Evolutionary conservation across 768 basidiomycete genomes (phyloP).

Genomic region (Chalciporus piperatus): DNA sequence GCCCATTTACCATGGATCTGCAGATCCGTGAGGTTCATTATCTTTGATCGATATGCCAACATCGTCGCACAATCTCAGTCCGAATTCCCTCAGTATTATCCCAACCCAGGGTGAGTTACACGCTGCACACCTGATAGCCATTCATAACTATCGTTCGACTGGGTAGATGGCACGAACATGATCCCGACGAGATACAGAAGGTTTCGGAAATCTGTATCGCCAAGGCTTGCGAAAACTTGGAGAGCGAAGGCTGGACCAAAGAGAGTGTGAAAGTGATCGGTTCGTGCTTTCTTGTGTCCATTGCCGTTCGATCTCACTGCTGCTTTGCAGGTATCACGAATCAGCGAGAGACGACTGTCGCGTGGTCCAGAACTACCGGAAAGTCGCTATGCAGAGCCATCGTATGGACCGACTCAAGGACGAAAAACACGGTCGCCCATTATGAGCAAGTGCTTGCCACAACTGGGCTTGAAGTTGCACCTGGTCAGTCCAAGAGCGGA

Average conservation of each 20-base stretch:
- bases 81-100: constrained; percentile 94
- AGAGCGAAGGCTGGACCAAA: constrained; percentile 71
- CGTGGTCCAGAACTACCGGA: constrained; percentile 89
- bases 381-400: constrained; percentile 86
- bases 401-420: constrained; percentile 97
- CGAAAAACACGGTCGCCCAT: constrained; percentile 79
- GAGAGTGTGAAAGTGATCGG: constrained; percentile 90
- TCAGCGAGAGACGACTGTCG: constrained; percentile 93
- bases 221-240: constrained; percentile 66
- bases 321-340: constrained; percentile 78
- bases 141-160: neutral
- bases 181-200: constrained; percentile 76
- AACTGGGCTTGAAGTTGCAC: constrained; percentile 70
- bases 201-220: constrained; percentile 75
- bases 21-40: constrained; percentile 88
- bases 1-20: constrained; percentile 1
- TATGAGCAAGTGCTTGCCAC: constrained; percentile 68
- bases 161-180: constrained; percentile 91
- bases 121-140: neutral
- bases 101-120: constrained; percentile 69
- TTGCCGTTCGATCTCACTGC: constrained; percentile 2
- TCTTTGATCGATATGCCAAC: constrained; percentile 85
- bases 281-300: constrained; percentile 35
- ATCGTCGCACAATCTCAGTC: constrained; percentile 87
- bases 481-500: constrained; percentile 68